These are phyloP conservation scores for Lophiostoma macrostomum DNA, from an alignment of 495 filamentous ascomycete genomes.

Conservation along the genomic window DNA sequence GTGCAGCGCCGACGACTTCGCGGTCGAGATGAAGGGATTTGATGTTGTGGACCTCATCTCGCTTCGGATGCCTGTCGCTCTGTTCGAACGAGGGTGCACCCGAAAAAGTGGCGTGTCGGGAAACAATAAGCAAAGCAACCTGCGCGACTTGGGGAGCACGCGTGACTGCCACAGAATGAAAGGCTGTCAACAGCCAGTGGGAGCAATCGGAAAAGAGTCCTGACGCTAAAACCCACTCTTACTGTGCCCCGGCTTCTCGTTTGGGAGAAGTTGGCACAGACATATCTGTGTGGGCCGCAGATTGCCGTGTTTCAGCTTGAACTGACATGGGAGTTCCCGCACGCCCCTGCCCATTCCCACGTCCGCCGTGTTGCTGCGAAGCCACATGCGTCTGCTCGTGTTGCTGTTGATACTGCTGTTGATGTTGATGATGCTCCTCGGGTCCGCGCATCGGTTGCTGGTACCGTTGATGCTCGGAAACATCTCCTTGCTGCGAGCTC, in stretches of 20 bases:
- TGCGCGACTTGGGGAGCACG: too few species aligned
- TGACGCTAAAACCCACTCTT: conserved; percentile 19
- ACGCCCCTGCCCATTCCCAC: conserved; percentile 19
- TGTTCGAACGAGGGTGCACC: conserved; percentile 2
- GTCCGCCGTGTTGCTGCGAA: conserved; percentile 19
- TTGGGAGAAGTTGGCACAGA: conserved; percentile 31
- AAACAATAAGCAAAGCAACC: conserved; percentile 13
- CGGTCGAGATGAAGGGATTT: conserved; percentile 13
- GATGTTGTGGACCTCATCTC: conserved; percentile 35
- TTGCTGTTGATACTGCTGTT: conserved; percentile 12
- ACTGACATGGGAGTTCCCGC: conserved; percentile 29
- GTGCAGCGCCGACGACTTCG: conserved; percentile 4
- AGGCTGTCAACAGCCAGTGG: background rate
- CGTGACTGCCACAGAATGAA: too few species aligned
- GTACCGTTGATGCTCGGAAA: conserved; percentile 14
- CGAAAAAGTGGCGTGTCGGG: conserved; percentile 11
- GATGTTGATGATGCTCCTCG: conserved; percentile 16
- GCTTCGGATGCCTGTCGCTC: conserved; percentile 24
- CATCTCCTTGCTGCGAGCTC: conserved; percentile 8
- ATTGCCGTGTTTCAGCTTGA: conserved; percentile 35
- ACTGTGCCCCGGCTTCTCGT: conserved; percentile 32
- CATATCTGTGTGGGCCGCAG: conserved; percentile 22
- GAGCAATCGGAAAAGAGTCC: background rate
- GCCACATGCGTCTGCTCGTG: conserved; percentile 13
- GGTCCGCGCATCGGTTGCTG: conserved; percentile 17